Percentiles rank a stretch among this genome's conserved stretches.
These are phyloP conservation scores for Fusarium graminum DNA, from an alignment of 2,329 filamentous ascomycete species.

Conservation along the genomic window DNA sequence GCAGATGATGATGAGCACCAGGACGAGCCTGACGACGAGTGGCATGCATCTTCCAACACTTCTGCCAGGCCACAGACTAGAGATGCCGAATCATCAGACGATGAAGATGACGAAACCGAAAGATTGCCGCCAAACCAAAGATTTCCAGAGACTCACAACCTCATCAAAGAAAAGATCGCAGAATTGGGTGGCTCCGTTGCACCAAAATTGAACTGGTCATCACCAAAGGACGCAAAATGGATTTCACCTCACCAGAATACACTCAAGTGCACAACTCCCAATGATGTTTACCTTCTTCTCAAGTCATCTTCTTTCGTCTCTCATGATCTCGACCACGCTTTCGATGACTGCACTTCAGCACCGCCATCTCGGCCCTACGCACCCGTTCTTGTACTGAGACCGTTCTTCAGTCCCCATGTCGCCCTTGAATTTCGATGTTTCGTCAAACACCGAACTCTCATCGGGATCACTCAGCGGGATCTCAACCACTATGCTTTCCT, in stretches of 20 bases:
- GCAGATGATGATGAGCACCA: conserved; percentile 72
- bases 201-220: conserved; percentile 97
- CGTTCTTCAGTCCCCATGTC: conserved; percentile 89
- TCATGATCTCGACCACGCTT: conserved; percentile 93
- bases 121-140: conserved; percentile 65
- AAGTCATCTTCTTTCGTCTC: conserved; percentile 96
- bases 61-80: conserved; percentile 53
- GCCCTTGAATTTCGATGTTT: conserved; percentile 96
- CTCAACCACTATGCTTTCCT: conserved; percentile 92
- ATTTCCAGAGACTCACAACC: conserved; percentile 79
- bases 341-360: conserved; percentile 73
- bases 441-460: conserved; percentile 82
- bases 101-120: conserved; percentile 61
- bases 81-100: conserved; percentile 60
- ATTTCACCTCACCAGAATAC: conserved; percentile 88
- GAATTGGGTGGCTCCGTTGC: conserved; percentile 88
- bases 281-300: conserved; percentile 92
- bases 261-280: conserved; percentile 87
- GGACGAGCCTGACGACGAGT: conserved; percentile 69
- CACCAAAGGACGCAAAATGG: conserved; percentile 95
- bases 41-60: conserved; percentile 54
- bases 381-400: conserved; percentile 86
- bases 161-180: conserved; percentile 80
- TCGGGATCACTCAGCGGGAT: conserved; percentile 90
- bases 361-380: conserved; percentile 65